phyloP scores from a whole-genome alignment of 441 rosid genomes.

The Bocquillonia castaneifolia region DNA sequence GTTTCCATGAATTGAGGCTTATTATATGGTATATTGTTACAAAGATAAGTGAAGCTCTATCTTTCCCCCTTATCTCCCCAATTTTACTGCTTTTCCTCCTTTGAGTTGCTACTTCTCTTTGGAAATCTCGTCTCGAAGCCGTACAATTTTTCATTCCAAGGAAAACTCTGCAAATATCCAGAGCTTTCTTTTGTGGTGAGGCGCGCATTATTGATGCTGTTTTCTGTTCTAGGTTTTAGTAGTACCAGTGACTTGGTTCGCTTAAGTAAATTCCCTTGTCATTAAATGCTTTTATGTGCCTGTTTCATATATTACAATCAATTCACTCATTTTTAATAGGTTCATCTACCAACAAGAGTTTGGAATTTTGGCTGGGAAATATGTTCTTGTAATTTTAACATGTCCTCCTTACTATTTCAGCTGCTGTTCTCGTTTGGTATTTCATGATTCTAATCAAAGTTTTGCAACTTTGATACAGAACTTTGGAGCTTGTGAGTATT shows the following conservation, averaged over 20 bases:
- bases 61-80: neutral
- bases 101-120: too few relatives aligned
- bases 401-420: neutral
- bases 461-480: conserved; percentile 24
- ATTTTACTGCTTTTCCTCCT: too few relatives aligned
- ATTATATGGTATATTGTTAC: neutral
- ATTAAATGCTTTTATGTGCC: too few relatives aligned
- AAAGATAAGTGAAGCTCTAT: neutral
- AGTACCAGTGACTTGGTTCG: neutral
- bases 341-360: neutral
- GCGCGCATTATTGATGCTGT: neutral
- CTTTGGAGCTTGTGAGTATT: conserved; percentile 30
- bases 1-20: neutral
- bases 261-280: too few relatives aligned
- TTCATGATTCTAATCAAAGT: neutral
- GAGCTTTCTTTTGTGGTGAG: neutral
- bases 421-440: neutral
- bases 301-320: neutral
- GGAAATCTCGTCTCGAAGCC: too few relatives aligned
- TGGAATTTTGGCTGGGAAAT: neutral
- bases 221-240: neutral
- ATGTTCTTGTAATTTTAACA: neutral
- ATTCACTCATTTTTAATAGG: neutral
- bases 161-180: too few relatives aligned
- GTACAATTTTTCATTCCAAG: too few relatives aligned